Conservation (phyloP, 495 filamentous ascomycete genomes). For the Lindgomyces ingoldianus region DNA sequence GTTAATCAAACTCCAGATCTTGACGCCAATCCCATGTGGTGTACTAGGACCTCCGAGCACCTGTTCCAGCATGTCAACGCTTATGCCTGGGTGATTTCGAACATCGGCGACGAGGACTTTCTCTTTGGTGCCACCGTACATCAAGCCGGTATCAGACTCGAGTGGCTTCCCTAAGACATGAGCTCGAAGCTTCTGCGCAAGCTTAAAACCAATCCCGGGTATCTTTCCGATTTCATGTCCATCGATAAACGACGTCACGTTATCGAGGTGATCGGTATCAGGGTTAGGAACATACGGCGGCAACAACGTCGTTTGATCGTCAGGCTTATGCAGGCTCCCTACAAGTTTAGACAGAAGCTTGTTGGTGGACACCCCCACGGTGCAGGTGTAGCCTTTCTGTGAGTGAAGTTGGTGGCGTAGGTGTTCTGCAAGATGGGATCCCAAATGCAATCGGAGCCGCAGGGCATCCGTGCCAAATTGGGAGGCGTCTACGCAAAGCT, state of each 20-base stretch:
- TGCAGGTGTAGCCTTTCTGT: constrained; percentile 79
- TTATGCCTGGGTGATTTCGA: constrained; percentile 61
- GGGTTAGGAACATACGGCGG: constrained; percentile 53
- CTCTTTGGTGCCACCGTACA: constrained; percentile 54
- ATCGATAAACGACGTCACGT: constrained; percentile 71
- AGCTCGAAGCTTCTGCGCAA: constrained; percentile 67
- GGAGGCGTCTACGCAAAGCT: constrained; percentile 15
- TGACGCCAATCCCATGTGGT: constrained; percentile 65
- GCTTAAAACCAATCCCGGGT: constrained; percentile 81
- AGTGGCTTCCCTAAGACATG: constrained; percentile 55
- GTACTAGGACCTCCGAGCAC: constrained; percentile 69
- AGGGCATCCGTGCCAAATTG: constrained; percentile 23
- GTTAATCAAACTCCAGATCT: constrained; percentile 62
- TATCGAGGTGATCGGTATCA: constrained; percentile 39
- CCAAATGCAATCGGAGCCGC: constrained; percentile 41
- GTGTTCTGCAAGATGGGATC: constrained; percentile 69
- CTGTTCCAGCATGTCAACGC: constrained; percentile 59
- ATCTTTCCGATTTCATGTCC: constrained; percentile 75
- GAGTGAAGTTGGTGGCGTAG: constrained; percentile 71
- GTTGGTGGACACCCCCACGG: constrained; percentile 83
- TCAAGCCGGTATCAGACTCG: constrained; percentile 46
- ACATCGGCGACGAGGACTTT: constrained; percentile 65
- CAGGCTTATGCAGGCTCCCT: constrained; percentile 82
- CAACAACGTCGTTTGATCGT: constrained; percentile 79
- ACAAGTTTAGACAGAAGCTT: constrained; percentile 84